These are phyloP conservation scores for Anisodus tanguticus DNA, from an alignment of 257 asterid species.

Conservation along the genomic window DNA sequence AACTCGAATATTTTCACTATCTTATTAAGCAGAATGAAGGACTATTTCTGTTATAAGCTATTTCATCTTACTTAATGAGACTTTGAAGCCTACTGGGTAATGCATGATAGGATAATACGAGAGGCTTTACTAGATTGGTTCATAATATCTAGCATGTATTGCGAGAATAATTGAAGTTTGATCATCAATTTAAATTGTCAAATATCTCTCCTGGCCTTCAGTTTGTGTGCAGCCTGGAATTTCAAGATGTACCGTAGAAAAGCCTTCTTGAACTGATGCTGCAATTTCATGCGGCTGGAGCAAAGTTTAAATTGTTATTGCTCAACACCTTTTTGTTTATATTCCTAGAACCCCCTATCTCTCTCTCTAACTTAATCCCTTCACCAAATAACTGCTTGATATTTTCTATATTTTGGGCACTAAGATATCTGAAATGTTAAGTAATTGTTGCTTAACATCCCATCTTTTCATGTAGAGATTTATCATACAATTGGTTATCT, in stretches of 20 bases:
- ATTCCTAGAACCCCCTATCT: neutral
- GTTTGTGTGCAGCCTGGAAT: neutral
- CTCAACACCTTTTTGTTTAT: neutral
- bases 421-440: neutral
- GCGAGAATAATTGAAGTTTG: neutral
- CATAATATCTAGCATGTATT: neutral
- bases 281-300: neutral
- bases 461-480: conserved; percentile 51
- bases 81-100: neutral
- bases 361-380: neutral
- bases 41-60: neutral
- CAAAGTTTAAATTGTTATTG: neutral
- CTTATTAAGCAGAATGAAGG: neutral
- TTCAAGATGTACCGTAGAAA: neutral
- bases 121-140: neutral
- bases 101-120: neutral
- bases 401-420: neutral
- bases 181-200: neutral
- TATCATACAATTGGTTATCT: conserved; percentile 70
- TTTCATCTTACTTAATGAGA: neutral
- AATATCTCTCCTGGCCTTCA: neutral
- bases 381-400: neutral
- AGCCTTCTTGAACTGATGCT: neutral
- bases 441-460: neutral
- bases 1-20: neutral